Evolutionary conservation across 2,329 filamentous ascomycete species (phyloP).

Genomic region (Hymenoscyphus scutula): DNA sequence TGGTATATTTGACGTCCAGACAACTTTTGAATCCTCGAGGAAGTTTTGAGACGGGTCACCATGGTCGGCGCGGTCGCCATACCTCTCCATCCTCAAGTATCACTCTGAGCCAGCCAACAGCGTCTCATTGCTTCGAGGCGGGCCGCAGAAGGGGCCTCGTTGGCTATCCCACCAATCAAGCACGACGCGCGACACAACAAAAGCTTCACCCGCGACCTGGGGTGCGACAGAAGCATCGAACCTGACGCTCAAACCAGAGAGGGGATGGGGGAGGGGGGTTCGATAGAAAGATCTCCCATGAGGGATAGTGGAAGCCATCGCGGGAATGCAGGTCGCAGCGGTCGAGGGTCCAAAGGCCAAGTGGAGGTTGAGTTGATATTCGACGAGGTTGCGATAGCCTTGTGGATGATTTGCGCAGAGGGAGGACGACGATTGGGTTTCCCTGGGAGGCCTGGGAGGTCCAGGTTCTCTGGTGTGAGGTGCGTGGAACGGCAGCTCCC

Average conservation of each 20-base stretch:
- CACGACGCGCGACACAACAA: not conserved
- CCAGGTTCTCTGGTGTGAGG: not conserved
- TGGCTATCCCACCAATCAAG: conserved; percentile 18
- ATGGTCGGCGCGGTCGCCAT: not conserved
- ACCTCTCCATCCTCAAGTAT: not conserved
- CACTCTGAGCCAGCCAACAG: conserved; percentile 16
- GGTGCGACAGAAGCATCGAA: conserved; percentile 4
- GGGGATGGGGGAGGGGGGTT: no score
- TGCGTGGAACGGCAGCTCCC: not conserved
- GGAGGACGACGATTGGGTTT: not conserved
- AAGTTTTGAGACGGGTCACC: not conserved
- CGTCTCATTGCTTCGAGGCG: conserved; percentile 15
- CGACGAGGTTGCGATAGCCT: not conserved
- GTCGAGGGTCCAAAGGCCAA: no score
- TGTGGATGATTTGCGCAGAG: conserved; percentile 1
- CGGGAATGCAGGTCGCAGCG: conserved; percentile 8
- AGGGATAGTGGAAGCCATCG: not conserved
- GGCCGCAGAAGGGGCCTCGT: conserved; percentile 19
- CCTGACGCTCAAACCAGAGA: not conserved
- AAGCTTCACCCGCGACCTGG: not conserved
- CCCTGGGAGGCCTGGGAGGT: not conserved
- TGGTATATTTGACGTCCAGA: conserved; percentile 2
- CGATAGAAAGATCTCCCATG: not conserved
- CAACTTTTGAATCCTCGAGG: conserved; percentile 3
- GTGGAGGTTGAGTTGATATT: not conserved